Percentiles rank a stretch among this genome's conserved stretches.
Conservation (phyloP, 345 rosid species). For the Citrus unshiu region DNA sequence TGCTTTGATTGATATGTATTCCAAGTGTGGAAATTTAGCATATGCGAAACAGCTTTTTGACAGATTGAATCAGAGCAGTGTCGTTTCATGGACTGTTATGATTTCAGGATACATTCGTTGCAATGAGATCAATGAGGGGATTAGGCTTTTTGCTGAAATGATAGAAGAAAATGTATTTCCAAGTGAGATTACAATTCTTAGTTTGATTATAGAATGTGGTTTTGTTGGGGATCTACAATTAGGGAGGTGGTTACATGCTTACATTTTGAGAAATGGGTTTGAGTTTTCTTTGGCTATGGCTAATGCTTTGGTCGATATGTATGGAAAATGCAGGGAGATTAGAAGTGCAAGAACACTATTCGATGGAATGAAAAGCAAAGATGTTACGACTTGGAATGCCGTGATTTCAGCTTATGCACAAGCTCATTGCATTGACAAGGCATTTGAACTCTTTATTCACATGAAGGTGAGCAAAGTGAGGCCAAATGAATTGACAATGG, state of each 20-base stretch:
- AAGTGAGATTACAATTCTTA: constrained; percentile 37
- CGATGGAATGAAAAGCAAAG: constrained; percentile 30
- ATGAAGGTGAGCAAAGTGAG: constrained; percentile 27
- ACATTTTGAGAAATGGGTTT: constrained; percentile 26
- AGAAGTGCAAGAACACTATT: constrained; percentile 33
- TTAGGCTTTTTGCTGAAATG: constrained; percentile 36
- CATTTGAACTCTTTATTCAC: constrained; percentile 28
- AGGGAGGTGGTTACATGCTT: constrained; percentile 45
- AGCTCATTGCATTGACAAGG: constrained; percentile 19
- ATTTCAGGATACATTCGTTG: constrained; percentile 41
- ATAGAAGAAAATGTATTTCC: constrained; percentile 28
- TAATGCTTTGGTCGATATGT: constrained; percentile 47
- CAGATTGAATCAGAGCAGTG: constrained; percentile 25
- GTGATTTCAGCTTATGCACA: constrained; percentile 42
- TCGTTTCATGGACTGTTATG: constrained; percentile 50
- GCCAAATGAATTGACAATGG: constrained; percentile 33
- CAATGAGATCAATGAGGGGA: constrained; percentile 21
- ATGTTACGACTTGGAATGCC: constrained; percentile 29
- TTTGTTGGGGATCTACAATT: constrained; percentile 24
- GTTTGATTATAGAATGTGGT: constrained; percentile 40
- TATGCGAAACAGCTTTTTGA: constrained; percentile 33
- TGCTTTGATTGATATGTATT: constrained; percentile 51
- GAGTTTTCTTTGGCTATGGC: constrained; percentile 18
- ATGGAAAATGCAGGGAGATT: constrained; percentile 42
- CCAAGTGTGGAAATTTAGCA: constrained; percentile 34